These are phyloP conservation scores for Amphichorda felina DNA, from an alignment of 2,329 filamentous ascomycete species.

Conservation along the genomic window DNA sequence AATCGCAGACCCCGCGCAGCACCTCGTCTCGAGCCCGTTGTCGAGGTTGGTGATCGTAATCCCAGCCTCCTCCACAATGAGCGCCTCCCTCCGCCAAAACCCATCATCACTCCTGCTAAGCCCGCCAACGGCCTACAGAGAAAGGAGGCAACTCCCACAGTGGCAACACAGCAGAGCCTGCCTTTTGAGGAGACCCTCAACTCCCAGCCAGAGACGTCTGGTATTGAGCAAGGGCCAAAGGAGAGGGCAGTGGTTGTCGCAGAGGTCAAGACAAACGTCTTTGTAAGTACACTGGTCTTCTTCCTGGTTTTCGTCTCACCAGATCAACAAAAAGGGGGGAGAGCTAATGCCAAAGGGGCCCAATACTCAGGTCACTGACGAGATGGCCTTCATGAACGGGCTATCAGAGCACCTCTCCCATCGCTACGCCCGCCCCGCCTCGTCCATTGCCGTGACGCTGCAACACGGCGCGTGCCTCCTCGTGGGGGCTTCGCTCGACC, in stretches of 20 bases:
- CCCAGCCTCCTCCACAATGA: too few species aligned
- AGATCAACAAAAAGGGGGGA: too few species aligned
- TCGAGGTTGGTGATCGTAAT: conserved; percentile 12
- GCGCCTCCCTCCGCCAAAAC: too few species aligned
- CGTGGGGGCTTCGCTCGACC: conserved; percentile 63
- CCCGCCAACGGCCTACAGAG: conserved; percentile 6
- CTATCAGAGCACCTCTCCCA: conserved; percentile 61
- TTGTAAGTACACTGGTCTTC: conserved; percentile 12
- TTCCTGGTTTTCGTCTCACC: too few species aligned
- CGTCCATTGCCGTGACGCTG: conserved; percentile 64
- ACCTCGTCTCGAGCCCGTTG: conserved; percentile 14
- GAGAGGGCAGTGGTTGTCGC: conserved; percentile 48
- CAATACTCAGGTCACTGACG: conserved; percentile 51
- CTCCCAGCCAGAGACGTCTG: conserved; percentile 12
- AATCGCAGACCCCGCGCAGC: too few species aligned
- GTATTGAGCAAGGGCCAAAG: conserved; percentile 29
- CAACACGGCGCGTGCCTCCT: conserved; percentile 64
- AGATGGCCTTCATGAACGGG: conserved; percentile 62
- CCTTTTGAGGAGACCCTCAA: conserved; percentile 35
- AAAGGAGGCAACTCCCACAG: conserved; percentile 9
- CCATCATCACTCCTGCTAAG: too few species aligned
- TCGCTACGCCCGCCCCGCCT: conserved; percentile 63
- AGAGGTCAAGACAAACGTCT: conserved; percentile 56
- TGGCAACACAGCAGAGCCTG: conserved; percentile 10
- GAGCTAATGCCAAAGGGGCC: too few species aligned